These are phyloP conservation scores for Geotrichum phurueaensis DNA, from an alignment of 1,139 yeast species.

Conservation along the genomic window DNA sequence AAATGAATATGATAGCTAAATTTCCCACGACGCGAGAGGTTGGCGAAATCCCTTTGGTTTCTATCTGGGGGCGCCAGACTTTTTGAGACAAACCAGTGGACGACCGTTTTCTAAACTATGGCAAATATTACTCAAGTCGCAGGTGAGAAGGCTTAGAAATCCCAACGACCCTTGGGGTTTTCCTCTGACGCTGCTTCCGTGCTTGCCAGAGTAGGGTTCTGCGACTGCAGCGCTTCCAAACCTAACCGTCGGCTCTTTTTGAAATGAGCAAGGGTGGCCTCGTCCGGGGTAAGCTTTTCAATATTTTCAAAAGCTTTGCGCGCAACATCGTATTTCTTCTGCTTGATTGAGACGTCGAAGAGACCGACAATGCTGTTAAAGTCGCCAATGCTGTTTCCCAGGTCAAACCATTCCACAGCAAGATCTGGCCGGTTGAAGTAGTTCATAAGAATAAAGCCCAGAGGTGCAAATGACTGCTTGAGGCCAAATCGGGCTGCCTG, in stretches of 20 bases:
- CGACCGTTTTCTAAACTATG: background rate
- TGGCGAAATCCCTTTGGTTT: background rate
- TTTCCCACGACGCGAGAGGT: background rate
- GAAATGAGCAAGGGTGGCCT: slow-evolving; percentile 6
- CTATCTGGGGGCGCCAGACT: background rate
- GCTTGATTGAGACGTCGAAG: slow-evolving; percentile 45
- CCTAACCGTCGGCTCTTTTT: slow-evolving; percentile 5
- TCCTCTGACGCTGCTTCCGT: background rate
- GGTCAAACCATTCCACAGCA: slow-evolving; percentile 76
- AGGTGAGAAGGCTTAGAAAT: background rate
- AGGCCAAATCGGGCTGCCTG: slow-evolving; percentile 72
- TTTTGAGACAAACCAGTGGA: background rate
- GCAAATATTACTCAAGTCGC: background rate
- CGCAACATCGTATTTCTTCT: slow-evolving; percentile 1
- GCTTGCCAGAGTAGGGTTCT: background rate
- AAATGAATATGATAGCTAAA: background rate
- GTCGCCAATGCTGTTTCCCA: slow-evolving; percentile 64
- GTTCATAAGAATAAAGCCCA: slow-evolving; percentile 70
- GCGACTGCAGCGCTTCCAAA: background rate
- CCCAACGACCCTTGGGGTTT: slow-evolving; percentile 10
- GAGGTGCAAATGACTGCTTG: slow-evolving; percentile 63
- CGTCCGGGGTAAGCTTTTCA: slow-evolving; percentile 10
- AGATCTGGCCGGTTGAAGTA: slow-evolving; percentile 41
- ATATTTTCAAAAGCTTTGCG: slow-evolving; percentile 5
- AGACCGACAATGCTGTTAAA: slow-evolving; percentile 63